Evolutionary conservation across 2,329 filamentous ascomycete genomes (phyloP), one percentile per base, ranked within the genome.

Genomic region (Cryphonectria carpinicola): DNA sequence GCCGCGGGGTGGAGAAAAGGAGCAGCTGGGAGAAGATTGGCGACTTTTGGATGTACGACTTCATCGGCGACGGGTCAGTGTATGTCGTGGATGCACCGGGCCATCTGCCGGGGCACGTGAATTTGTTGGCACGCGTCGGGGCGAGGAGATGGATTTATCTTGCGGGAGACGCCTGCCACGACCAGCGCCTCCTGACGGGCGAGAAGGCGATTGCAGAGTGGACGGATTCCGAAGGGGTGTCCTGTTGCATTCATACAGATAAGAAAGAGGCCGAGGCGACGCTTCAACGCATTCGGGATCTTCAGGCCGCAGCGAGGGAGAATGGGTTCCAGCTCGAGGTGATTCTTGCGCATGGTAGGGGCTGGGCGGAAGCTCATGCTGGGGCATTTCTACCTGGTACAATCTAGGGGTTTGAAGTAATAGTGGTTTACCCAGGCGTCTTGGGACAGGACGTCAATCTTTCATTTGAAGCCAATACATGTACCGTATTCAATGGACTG

Each of bases 161-260:
- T 0, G 84, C 82, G 10, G 86, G 85, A 0, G 86, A 89, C 74
- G 83, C 83, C 43, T 88, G 84, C 71, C 87, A 89, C 73, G 85
- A 88, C 74, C 77, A 78, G 0, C 76, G 86, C 54, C 80, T 88
- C 2, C 75, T 88, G 75, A 82, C 77, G 1, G 85, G 85, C 0
- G 85, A 88, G 75, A 85, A 82, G 73, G 83, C 79, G 0, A 85
- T 89, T 66, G 87, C 85, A 2, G 76, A 82, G 67, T 88, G 85
- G 77, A 79, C 83, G 63, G 83, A 86, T 73, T 81, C 80, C 2
- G 77, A 77, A 32, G 85, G 85, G 1, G 79, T 80, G 4, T 61
- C 77, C 68, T 77, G 84, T 63, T 86, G 85, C 74, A 85, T 88
- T 64, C 86, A 88, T 78, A 79, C 82, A 13, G 80, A 88, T 76